Evolutionary conservation across 495 filamentous ascomycete species (phyloP), one percentile per base, ranked within the genome.

Genomic region (Parathielavia appendiculata): DNA sequence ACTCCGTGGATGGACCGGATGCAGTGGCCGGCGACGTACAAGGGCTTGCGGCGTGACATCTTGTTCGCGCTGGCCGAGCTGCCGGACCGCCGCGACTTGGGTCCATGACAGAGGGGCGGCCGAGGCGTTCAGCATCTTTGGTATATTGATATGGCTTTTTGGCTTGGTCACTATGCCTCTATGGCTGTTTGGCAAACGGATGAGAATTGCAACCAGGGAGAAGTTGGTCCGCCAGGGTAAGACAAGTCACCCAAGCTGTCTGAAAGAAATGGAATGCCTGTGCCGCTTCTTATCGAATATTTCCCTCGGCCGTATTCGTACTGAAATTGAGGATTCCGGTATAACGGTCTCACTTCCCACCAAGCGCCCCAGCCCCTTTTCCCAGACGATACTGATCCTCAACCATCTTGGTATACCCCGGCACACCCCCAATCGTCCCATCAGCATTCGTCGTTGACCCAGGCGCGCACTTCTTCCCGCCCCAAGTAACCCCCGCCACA

Each of bases 401-500:
- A 5, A 62, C 60, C 36, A 13, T 26, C 22, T 44, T 12, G 23
- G 3, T 38, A 44, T 54, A 62, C 38, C n/a, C 44, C 4, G 44
- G 49, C 1, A 48, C 39, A 12, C 36, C 45, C 35, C 63, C 63
- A 5, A 65, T 65, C 34, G 9, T 65, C 22, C 58, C 63, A 39
- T 34, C 60, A 5, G 36, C n/a, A 14, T 32, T 35, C 8, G 57
- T 56, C 10, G 48, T 63, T 47, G n/a, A n/a, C n/a, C 63, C 63
- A 7, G 53, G 36, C 12, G 65, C 65, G 22, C 65, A 67, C 41
- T 47, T 62, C 8, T 54, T 57, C 9, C 22, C 38, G 1, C 34
- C 30, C 63, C 73, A 77, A 10, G 73, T 69, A 0, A 69, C 71
- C 11, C 63, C 65, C 0, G 65, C 67, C 17, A 76, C 77, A 34